Conservation (phyloP, 148 eudicot genomes). For the Silene conica region DNA sequence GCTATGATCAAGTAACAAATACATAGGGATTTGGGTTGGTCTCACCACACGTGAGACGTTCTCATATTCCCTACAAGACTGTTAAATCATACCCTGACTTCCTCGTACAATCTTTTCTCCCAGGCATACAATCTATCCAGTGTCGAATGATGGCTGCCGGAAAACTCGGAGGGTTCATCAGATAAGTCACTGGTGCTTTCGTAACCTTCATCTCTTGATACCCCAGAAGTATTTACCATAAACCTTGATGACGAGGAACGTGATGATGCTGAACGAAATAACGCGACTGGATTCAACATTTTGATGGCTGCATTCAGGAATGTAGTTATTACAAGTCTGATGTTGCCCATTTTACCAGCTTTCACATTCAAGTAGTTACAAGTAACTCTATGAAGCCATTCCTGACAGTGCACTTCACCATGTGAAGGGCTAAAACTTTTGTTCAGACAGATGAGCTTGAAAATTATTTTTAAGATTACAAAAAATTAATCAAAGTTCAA, state of each 20-base stretch:
- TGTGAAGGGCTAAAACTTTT: not conserved
- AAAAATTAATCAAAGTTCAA: not conserved
- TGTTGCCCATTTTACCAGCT: not conserved
- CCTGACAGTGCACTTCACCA: not conserved
- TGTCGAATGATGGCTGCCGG: conserved; percentile 83
- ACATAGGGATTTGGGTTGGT: not conserved
- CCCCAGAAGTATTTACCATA: conserved; percentile 45
- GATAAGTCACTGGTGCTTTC: conserved; percentile 68
- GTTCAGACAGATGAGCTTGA: not conserved
- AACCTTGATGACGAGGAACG: conserved; percentile 84
- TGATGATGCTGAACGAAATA: conserved; percentile 82
- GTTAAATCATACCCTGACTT: conserved; percentile 77
- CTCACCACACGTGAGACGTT: not conserved
- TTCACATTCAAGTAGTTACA: not conserved
- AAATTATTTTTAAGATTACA: not conserved
- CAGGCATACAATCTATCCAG: conserved; percentile 79
- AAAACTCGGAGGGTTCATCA: conserved; percentile 59
- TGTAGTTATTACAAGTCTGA: not conserved
- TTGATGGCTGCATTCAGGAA: conserved; percentile 55
- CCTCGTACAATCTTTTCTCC: conserved; percentile 95
- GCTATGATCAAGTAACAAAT: not conserved
- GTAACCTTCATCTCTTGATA: conserved; percentile 57
- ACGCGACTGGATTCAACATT: conserved; percentile 86
- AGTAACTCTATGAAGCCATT: not conserved
- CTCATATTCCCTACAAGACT: not conserved